phyloP scores from a whole-genome alignment of 345 rosid genomes.

The Gynandropsis gynandra region DNA sequence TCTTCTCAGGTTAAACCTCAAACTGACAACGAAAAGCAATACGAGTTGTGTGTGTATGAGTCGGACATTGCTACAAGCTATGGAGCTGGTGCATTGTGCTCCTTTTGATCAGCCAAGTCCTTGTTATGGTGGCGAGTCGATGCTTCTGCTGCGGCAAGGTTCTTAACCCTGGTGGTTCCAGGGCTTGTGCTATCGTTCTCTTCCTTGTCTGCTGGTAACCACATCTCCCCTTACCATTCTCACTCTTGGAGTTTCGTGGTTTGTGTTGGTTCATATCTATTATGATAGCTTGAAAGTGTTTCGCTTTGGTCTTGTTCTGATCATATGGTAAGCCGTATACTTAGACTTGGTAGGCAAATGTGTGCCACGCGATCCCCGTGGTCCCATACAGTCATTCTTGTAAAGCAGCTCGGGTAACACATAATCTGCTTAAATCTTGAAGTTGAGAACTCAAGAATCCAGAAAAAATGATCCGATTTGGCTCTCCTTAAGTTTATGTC shows the following conservation, averaged over 20 bases:
- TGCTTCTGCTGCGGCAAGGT: conserved; percentile 95
- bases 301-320: too few species aligned
- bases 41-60: conserved; percentile 65
- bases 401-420: too few species aligned
- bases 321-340: too few species aligned
- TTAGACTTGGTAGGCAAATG: too few species aligned
- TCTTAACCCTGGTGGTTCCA: conserved; percentile 73
- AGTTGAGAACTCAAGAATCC: too few species aligned
- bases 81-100: conserved; percentile 82
- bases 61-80: conserved; percentile 81
- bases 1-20: conserved; percentile 49
- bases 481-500: too few species aligned
- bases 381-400: too few species aligned
- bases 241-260: background rate
- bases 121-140: conserved; percentile 79
- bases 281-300: too few species aligned
- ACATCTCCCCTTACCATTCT: background rate
- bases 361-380: too few species aligned
- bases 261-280: too few species aligned
- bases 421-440: too few species aligned
- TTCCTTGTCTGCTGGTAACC: conserved; percentile 79
- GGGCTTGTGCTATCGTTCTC: conserved; percentile 78
- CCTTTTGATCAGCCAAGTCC: conserved; percentile 59
- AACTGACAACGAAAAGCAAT: conserved; percentile 41
- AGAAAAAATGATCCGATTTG: too few species aligned